Conservation (phyloP, 768 basidiomycete genomes). For the Dacryopinax primogenitus region DNA sequence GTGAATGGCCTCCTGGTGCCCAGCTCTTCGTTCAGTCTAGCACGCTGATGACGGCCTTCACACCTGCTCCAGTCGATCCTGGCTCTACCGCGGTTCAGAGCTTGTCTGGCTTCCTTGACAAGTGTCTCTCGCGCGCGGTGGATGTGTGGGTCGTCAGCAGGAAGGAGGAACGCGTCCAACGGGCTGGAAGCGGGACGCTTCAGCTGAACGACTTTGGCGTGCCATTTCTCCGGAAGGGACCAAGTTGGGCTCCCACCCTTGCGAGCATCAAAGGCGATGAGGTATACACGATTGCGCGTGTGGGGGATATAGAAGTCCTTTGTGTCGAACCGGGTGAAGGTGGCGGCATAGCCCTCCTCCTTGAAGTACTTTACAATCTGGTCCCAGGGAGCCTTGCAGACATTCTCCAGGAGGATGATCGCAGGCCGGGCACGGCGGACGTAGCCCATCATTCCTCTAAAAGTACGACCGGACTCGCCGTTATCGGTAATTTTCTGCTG, state of each 20-base stretch:
- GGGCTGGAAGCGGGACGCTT: slow-evolving; percentile 78
- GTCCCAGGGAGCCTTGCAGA: slow-evolving; percentile 80
- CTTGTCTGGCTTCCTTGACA: slow-evolving; percentile 51
- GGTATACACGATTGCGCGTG: slow-evolving; percentile 81
- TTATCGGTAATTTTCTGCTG: slow-evolving; percentile 80
- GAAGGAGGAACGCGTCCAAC: slow-evolving; percentile 81
- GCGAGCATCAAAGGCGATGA: slow-evolving; percentile 57
- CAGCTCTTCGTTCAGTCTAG: slow-evolving; percentile 67
- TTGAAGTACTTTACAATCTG: slow-evolving; percentile 65
- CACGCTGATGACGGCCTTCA: slow-evolving; percentile 81
- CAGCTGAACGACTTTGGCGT: slow-evolving; percentile 39
- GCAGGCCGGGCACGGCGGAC: slow-evolving; percentile 75
- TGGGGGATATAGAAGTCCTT: slow-evolving; percentile 91
- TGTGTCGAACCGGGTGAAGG: slow-evolving; percentile 57
- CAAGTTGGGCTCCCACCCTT: slow-evolving; percentile 30
- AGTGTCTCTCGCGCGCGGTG: slow-evolving; percentile 78
- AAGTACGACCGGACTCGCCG: slow-evolving; percentile 88
- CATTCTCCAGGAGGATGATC: slow-evolving; percentile 89
- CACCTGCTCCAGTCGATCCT: slow-evolving; percentile 78
- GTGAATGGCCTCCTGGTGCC: slow-evolving; percentile 79
- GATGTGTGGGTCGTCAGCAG: slow-evolving; percentile 82
- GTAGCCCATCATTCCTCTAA: slow-evolving; percentile 91
- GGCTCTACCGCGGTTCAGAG: slow-evolving; percentile 51
- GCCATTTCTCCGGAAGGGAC: slow-evolving; percentile 57
- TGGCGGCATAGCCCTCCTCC: slow-evolving; percentile 61